A percentile compares a stretch with the other conserved stretches of the same genome.
These are phyloP conservation scores for Paracorniculantispora psalliotae DNA, from an alignment of 2,329 filamentous ascomycete genomes.

Conservation along the genomic window DNA sequence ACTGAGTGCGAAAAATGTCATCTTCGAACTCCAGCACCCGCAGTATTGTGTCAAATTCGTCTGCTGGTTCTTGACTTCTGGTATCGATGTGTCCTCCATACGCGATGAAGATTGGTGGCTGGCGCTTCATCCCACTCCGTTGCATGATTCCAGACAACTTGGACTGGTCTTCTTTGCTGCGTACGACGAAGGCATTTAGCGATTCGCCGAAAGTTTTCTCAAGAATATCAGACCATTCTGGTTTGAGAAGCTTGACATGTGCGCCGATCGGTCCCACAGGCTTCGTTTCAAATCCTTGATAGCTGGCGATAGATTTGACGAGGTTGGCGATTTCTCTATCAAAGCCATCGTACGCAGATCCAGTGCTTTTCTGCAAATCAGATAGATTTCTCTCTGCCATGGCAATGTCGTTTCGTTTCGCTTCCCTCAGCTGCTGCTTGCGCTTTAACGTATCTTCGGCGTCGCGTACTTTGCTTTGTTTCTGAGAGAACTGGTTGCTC, in stretches of 20 bases:
- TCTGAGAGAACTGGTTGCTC: conserved; percentile 26
- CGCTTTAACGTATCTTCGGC: conserved; percentile 27
- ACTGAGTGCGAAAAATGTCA: conserved; percentile 68
- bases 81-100: conserved; percentile 33
- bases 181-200: conserved; percentile 77
- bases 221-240: conserved; percentile 77
- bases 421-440: conserved; percentile 27
- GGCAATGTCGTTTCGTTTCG: conserved; percentile 51
- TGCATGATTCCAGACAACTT: conserved; percentile 63
- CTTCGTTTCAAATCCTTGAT: conserved; percentile 60
- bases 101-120: conserved; percentile 35
- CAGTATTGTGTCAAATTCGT: conserved; percentile 69
- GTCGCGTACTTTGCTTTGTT: conserved; percentile 30
- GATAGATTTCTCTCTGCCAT: conserved; percentile 39
- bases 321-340: conserved; percentile 58
- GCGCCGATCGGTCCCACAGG: conserved; percentile 82
- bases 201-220: conserved; percentile 69
- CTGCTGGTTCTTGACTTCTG: conserved; percentile 61
- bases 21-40: conserved; percentile 79
- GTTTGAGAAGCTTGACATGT: conserved; percentile 69
- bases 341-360: conserved; percentile 60
- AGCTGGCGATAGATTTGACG: conserved; percentile 63
- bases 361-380: conserved; percentile 52
- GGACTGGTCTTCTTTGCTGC: conserved; percentile 69
- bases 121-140: conserved; percentile 47